These are phyloP conservation scores for Rhizophora mangle DNA, from an alignment of 345 rosid genomes.

Conservation along the genomic window DNA sequence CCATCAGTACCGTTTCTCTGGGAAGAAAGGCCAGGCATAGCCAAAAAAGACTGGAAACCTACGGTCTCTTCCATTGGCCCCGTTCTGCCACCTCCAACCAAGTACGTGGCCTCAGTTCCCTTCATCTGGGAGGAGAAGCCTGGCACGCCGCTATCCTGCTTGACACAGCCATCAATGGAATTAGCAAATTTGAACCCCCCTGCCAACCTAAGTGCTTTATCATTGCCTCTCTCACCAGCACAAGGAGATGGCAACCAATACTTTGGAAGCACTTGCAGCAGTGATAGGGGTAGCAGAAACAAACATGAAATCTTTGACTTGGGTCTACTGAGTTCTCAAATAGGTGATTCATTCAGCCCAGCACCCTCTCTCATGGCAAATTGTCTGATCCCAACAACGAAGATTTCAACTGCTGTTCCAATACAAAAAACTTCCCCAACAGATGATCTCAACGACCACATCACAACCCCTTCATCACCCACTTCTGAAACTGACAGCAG, in stretches of 20 bases:
- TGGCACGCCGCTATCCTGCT: slow-evolving; percentile 49
- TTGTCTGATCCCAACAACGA: slow-evolving; percentile 32
- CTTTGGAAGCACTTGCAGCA: neutral
- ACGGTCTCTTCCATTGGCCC: slow-evolving; percentile 31
- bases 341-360: slow-evolving; percentile 55
- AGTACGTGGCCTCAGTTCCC: slow-evolving; percentile 64
- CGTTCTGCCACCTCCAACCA: slow-evolving; percentile 41
- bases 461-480: slow-evolving; percentile 44
- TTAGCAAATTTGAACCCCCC: slow-evolving; percentile 20
- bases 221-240: slow-evolving; percentile 38
- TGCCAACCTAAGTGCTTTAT: slow-evolving; percentile 12
- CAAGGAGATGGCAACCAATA: slow-evolving; percentile 8
- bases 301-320: slow-evolving; percentile 16
- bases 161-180: slow-evolving; percentile 22
- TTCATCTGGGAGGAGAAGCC: slow-evolving; percentile 83
- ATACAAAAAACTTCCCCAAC: slow-evolving; percentile 21
- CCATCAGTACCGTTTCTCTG: slow-evolving; percentile 79
- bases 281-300: slow-evolving; percentile 14
- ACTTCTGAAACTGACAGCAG: slow-evolving; percentile 58
- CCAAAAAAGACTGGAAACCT: slow-evolving; percentile 72
- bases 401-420: slow-evolving; percentile 42
- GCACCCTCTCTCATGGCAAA: slow-evolving; percentile 49
- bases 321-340: slow-evolving; percentile 37
- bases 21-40: slow-evolving; percentile 78
- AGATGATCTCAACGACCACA: slow-evolving; percentile 23